Evolutionary conservation across 2,329 filamentous ascomycete genomes (phyloP).

Genomic region (Scedosporium apiospermum): DNA sequence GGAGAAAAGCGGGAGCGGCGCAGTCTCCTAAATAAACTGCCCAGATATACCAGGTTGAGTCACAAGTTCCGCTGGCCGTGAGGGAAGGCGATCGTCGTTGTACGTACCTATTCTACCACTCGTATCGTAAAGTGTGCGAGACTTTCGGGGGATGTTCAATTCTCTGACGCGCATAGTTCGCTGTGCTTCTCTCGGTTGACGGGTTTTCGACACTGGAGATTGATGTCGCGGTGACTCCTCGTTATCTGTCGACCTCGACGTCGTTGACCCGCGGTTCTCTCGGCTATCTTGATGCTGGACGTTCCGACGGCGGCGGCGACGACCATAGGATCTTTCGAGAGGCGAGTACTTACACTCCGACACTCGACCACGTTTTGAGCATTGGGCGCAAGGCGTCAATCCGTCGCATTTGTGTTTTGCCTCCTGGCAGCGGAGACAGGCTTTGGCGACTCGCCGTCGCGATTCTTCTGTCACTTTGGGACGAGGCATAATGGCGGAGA

Average conservation of each 20-base stretch:
- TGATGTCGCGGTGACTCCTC: background rate
- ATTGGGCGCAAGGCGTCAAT: background rate
- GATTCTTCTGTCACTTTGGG: background rate
- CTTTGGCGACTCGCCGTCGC: background rate
- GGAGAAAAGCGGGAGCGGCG: background rate
- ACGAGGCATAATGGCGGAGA: background rate
- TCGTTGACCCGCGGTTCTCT: background rate
- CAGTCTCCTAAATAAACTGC: background rate
- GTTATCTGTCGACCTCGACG: background rate
- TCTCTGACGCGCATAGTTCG: background rate
- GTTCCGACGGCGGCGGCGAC: background rate
- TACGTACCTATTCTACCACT: background rate
- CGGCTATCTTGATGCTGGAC: background rate
- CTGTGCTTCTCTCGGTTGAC: background rate
- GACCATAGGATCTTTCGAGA: background rate
- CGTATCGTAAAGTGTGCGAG: background rate
- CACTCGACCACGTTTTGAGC: background rate
- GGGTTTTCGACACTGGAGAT: background rate
- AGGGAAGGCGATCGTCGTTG: background rate
- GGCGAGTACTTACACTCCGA: background rate
- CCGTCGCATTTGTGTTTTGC: background rate
- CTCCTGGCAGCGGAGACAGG: slow-evolving; percentile 1
- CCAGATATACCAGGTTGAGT: background rate
- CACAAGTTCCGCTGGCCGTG: background rate
- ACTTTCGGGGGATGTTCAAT: background rate